A percentile compares a stretch with the other conserved stretches of the same genome.
These are phyloP conservation scores for Fomitopsis schrenkii DNA, from an alignment of 1,284 basidiomycete genomes.

Conservation along the genomic window DNA sequence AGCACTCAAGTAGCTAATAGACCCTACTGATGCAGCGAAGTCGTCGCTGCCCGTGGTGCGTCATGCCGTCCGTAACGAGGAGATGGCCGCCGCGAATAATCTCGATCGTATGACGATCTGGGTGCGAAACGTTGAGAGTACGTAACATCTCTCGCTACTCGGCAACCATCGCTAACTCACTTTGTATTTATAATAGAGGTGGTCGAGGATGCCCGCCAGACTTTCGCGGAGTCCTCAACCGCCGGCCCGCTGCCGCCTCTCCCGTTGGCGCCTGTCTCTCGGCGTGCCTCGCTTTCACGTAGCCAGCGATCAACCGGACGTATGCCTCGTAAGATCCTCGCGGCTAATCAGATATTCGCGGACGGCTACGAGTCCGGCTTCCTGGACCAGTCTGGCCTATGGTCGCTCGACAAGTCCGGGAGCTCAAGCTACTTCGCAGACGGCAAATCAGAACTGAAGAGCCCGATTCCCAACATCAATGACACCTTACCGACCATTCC, in stretches of 20 bases:
- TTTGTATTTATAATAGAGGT: conserved; percentile 45
- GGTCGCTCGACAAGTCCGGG: background rate
- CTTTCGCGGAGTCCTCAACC: conserved; percentile 52
- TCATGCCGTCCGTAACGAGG: conserved; percentile 47
- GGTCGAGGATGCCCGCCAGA: conserved; percentile 70
- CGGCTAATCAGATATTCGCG: conserved; percentile 66
- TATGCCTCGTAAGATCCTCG: conserved; percentile 55
- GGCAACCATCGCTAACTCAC: conserved; percentile 4
- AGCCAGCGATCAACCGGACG: conserved; percentile 42
- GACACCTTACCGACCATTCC: conserved; percentile 24
- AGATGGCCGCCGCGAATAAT: conserved; percentile 46
- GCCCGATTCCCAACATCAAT: conserved; percentile 10
- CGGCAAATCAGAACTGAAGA: background rate
- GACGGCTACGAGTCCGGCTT: conserved; percentile 38
- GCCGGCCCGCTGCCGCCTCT: conserved; percentile 49
- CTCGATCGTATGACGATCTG: conserved; percentile 69
- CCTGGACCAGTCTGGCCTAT: conserved; percentile 26
- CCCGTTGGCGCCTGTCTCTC: conserved; percentile 53
- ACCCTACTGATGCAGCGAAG: conserved; percentile 25
- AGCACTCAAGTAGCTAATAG: background rate
- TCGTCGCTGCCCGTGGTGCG: conserved; percentile 48
- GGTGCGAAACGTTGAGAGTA: conserved; percentile 77
- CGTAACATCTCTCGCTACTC: conserved; percentile 25
- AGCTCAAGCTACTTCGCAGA: background rate
- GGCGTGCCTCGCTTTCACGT: conserved; percentile 37